These are phyloP conservation scores for Coix lacrymajobi DNA, from an alignment of 176 grass and related monocot genomes.

Conservation along the genomic window DNA sequence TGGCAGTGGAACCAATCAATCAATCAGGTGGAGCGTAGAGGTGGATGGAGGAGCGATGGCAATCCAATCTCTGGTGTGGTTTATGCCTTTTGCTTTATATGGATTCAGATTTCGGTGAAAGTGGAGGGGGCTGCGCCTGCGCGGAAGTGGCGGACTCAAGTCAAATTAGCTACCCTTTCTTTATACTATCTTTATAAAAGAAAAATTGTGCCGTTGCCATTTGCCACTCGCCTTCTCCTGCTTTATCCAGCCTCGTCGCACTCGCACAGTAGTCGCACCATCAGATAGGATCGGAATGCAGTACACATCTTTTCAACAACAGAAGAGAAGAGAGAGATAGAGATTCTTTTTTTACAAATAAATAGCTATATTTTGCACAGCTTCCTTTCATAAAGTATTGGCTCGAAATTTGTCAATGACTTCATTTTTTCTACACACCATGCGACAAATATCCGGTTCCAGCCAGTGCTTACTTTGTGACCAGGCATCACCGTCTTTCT, in stretches of 20 bases:
- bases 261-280: not conserved
- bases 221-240: not conserved
- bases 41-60: not conserved
- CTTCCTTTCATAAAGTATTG: not conserved
- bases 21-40: not conserved
- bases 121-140: conserved; percentile 10
- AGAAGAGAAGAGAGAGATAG: not conserved
- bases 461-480: not conserved
- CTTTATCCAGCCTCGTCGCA: not conserved
- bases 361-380: not conserved
- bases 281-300: too few species aligned
- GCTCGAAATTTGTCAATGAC: too few species aligned
- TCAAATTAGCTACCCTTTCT: not conserved
- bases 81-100: not conserved
- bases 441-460: not conserved
- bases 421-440: not conserved
- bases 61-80: not conserved
- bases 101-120: not conserved
- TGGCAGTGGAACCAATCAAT: not conserved
- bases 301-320: not conserved
- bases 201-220: not conserved
- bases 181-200: too few species aligned
- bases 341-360: not conserved
- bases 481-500: not conserved
- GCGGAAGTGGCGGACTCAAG: not conserved